A percentile compares a stretch with the other conserved stretches of the same genome.
Conservation (phyloP, 1,284 basidiomycete genomes). For the Pisolithus thermaeus region DNA sequence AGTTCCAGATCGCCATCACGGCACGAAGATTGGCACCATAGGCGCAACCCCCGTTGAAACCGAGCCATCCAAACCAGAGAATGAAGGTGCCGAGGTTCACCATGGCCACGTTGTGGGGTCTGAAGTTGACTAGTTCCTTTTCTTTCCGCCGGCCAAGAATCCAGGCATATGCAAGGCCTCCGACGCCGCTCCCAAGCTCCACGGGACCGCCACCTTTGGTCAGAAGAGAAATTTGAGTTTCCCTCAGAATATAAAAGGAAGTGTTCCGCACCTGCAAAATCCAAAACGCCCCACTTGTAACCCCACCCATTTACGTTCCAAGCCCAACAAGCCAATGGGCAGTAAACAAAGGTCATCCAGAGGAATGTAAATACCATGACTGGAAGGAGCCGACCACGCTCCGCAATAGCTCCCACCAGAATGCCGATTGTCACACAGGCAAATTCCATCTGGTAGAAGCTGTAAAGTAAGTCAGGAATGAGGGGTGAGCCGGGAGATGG, state of each 20-base stretch:
- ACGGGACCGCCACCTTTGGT: conserved; percentile 80
- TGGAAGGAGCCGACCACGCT: conserved; percentile 83
- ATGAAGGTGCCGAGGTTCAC: conserved; percentile 85
- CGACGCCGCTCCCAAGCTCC: conserved; percentile 87
- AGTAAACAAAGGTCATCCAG: conserved; percentile 85
- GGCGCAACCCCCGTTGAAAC: conserved; percentile 72
- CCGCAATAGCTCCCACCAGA: conserved; percentile 79
- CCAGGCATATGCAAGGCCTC: conserved; percentile 85
- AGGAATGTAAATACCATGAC: conserved; percentile 84
- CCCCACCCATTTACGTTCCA: conserved; percentile 84
- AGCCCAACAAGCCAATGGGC: conserved; percentile 74
- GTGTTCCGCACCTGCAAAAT: conserved; percentile 63
- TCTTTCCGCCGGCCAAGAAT: conserved; percentile 71
- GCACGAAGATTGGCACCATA: conserved; percentile 90
- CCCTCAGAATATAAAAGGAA: background rate
- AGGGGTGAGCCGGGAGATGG: conserved; percentile 73
- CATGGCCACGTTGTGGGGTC: conserved; percentile 89
- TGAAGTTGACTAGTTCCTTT: conserved; percentile 81
- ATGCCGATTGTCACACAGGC: conserved; percentile 75
- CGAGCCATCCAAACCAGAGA: conserved; percentile 87
- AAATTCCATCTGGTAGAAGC: conserved; percentile 88
- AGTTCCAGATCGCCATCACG: conserved; percentile 82
- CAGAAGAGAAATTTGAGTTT: background rate
- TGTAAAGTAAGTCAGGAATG: conserved; percentile 70
- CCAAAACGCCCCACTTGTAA: conserved; percentile 85